These are phyloP conservation scores for Candida buenavistaensis DNA, from an alignment of 1,139 yeast species.

Conservation along the genomic window DNA sequence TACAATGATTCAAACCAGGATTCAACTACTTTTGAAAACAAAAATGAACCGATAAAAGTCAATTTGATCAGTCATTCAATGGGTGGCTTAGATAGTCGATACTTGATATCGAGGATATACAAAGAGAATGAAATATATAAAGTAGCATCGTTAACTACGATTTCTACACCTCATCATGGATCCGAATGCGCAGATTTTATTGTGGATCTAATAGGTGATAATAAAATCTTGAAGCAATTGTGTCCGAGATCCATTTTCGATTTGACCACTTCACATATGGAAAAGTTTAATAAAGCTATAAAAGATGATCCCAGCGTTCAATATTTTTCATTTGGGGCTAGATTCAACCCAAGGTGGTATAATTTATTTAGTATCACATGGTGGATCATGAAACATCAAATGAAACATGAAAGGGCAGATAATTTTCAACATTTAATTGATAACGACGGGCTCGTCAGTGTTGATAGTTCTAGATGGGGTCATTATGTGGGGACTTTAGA, in stretches of 20 bases:
- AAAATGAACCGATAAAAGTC: conserved; percentile 44
- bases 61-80: conserved; percentile 89
- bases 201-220: conserved; percentile 26
- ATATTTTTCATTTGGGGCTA: conserved; percentile 85
- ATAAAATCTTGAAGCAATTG: conserved; percentile 18
- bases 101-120: conserved; percentile 51
- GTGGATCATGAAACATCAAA: conserved; percentile 48
- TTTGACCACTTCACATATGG: conserved; percentile 58
- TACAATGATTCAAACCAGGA: conserved; percentile 23
- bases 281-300: conserved; percentile 52
- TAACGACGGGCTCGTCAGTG: conserved; percentile 87
- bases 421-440: conserved; percentile 24
- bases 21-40: conserved; percentile 13
- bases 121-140: conserved; percentile 46
- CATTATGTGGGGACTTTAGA: conserved; percentile 73
- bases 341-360: conserved; percentile 60
- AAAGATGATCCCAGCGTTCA: conserved; percentile 59
- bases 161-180: conserved; percentile 88
- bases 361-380: conserved; percentile 65
- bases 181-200: conserved; percentile 80
- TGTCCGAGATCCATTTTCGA: conserved; percentile 55
- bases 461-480: conserved; percentile 82
- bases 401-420: conserved; percentile 12
- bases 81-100: conserved; percentile 91
- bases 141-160: conserved; percentile 74